These are phyloP conservation scores for Globisporangium irregulare DNA, from an alignment of 352 stramenopile species.

Conservation along the genomic window DNA sequence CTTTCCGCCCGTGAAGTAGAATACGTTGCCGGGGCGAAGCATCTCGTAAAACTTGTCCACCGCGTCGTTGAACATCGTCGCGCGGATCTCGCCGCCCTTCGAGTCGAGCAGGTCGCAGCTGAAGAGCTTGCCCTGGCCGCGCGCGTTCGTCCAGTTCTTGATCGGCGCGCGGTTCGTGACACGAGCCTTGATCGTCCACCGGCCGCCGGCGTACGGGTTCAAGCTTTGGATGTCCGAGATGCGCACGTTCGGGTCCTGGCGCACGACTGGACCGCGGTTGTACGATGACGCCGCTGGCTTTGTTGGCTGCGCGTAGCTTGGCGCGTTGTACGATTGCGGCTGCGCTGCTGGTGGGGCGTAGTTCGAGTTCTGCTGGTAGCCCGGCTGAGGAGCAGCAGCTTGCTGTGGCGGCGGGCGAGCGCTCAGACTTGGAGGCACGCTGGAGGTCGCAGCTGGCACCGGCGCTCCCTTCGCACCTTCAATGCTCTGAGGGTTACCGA, in stretches of 20 bases:
- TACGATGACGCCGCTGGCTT: constrained; percentile 34
- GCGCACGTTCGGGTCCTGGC: constrained; percentile 78
- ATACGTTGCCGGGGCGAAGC: constrained; percentile 87
- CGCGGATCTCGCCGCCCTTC: constrained; percentile 94
- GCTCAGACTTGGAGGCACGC: constrained; percentile 21
- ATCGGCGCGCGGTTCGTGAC: constrained; percentile 93
- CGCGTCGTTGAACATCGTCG: constrained; percentile 98
- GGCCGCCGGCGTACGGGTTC: constrained; percentile 92
- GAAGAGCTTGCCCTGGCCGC: constrained; percentile 96
- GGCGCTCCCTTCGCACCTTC: constrained; percentile 54
- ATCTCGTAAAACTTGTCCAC: constrained; percentile 97
- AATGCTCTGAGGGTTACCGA: constrained; percentile 72
- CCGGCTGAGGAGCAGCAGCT: constrained; percentile 19
- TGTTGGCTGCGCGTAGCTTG: constrained; percentile 22
- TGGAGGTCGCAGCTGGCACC: constrained; percentile 24
- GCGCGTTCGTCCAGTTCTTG: constrained; percentile 95
- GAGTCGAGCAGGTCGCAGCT: constrained; percentile 95
- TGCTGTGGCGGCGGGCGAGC: constrained; percentile 24
- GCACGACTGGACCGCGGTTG: constrained; percentile 79
- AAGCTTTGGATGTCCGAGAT: constrained; percentile 86
- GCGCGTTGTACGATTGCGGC: constrained; percentile 17
- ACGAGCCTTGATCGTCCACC: constrained; percentile 96
- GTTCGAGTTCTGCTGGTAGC: constrained; percentile 39
- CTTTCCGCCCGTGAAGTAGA: constrained; percentile 93
- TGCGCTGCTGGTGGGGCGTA: constrained; percentile 18